Percentiles rank a stretch among this genome's conserved stretches.
Evolutionary conservation across 352 stramenopile species (phyloP).

Genomic region (Pythium graminicola): DNA sequence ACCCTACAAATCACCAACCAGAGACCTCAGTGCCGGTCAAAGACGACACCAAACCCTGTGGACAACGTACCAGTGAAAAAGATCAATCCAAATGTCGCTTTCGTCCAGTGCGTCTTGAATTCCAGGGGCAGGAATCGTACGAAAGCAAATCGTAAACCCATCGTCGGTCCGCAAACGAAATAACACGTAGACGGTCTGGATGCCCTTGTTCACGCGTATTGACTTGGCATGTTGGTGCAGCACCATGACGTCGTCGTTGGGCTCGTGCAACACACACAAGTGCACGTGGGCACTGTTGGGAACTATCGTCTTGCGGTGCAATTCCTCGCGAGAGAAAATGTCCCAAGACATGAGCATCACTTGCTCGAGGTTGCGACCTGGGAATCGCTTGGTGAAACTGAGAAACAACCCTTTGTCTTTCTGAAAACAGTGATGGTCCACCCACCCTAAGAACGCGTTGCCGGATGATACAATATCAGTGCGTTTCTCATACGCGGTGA

Average conservation of each 20-base stretch:
- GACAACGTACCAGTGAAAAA: slow-evolving; percentile 46
- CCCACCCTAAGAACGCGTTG: slow-evolving; percentile 47
- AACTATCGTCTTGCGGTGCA: slow-evolving; percentile 38
- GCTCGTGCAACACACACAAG: slow-evolving; percentile 39
- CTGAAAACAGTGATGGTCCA: slow-evolving; percentile 35
- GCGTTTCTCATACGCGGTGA: slow-evolving; percentile 37
- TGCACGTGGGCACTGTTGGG: slow-evolving; percentile 27
- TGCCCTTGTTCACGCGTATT: slow-evolving; percentile 27
- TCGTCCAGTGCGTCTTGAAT: slow-evolving; percentile 43
- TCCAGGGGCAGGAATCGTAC: slow-evolving; percentile 41
- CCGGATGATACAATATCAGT: slow-evolving; percentile 40
- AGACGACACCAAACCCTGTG: neutral
- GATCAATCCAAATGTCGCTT: slow-evolving; percentile 42
- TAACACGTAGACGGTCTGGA: slow-evolving; percentile 62
- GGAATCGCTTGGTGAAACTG: slow-evolving; percentile 53
- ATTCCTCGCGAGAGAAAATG: slow-evolving; percentile 32
- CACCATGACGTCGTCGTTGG: slow-evolving; percentile 44
- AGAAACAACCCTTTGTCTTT: slow-evolving; percentile 44
- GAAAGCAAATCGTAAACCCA: slow-evolving; percentile 56
- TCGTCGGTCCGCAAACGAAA: slow-evolving; percentile 50
- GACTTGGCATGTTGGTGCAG: slow-evolving; percentile 47
- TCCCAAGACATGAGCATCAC: slow-evolving; percentile 46
- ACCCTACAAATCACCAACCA: too few relatives aligned
- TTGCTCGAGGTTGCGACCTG: slow-evolving; percentile 27
- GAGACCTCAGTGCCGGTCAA: too few relatives aligned